A percentile compares a stretch with the other conserved stretches of the same genome.
These are phyloP conservation scores for Albugo candida DNA, from an alignment of 352 stramenopile genomes.

Conservation along the genomic window DNA sequence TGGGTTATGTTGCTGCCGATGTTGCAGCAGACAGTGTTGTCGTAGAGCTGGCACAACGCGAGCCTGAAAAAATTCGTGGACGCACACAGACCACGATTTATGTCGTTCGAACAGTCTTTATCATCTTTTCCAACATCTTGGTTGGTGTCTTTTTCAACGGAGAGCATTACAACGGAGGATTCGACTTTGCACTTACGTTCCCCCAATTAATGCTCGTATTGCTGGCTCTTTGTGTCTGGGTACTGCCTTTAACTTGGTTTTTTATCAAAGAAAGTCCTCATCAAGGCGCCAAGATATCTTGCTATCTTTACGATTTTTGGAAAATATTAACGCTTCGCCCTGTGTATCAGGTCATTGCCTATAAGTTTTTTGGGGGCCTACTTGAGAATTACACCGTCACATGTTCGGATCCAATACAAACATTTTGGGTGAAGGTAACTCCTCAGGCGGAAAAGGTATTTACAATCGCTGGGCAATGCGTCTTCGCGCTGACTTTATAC, in stretches of 20 bases:
- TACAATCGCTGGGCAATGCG: conserved; percentile 8
- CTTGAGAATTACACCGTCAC: conserved; percentile 13
- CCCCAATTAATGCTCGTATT: conserved; percentile 13
- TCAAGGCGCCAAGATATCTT: conserved; percentile 3
- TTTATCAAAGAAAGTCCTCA: conserved; percentile 13
- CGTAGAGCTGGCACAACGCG: conserved; percentile 28
- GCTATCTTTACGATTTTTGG: conserved; percentile 12
- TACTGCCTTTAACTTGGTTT: conserved; percentile 16
- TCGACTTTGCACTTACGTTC: conserved; percentile 19
- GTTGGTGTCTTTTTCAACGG: conserved; percentile 25
- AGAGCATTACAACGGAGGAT: conserved; percentile 21
- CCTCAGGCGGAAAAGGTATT: conserved; percentile 13
- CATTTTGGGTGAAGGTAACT: conserved; percentile 9
- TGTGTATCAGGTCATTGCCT: conserved; percentile 23
- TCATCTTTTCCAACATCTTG: conserved; percentile 19
- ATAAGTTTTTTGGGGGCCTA: conserved; percentile 16
- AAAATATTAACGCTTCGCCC: conserved; percentile 13
- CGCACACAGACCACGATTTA: conserved; percentile 33
- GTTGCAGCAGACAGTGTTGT: conserved; percentile 28
- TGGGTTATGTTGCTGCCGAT: conserved; percentile 29
- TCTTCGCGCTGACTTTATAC: conserved; percentile 7
- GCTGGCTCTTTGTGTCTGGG: conserved; percentile 5
- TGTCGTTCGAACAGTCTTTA: conserved; percentile 19
- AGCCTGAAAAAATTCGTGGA: conserved; percentile 19
- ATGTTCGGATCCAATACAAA: conserved; percentile 8